Conservation (phyloP, 495 filamentous ascomycete species). For the Penicillium paradoxum region DNA sequence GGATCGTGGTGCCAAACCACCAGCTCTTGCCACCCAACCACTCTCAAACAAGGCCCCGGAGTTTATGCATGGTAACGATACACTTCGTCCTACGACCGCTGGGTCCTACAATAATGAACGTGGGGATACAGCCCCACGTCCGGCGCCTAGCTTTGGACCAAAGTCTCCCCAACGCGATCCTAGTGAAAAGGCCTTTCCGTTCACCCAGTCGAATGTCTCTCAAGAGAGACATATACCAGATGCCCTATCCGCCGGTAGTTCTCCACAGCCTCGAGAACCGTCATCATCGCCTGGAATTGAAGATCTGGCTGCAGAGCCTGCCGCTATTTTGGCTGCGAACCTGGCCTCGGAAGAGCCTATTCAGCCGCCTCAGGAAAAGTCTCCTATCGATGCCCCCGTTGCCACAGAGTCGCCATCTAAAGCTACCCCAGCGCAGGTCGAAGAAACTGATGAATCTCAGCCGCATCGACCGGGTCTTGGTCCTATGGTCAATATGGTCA, state of each 20-base stretch:
- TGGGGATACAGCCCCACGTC: constrained; percentile 17
- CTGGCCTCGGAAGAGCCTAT: background rate
- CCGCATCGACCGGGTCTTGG: constrained; percentile 71
- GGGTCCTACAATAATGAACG: constrained; percentile 23
- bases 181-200: constrained; percentile 12
- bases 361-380: background rate
- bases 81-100: constrained; percentile 29
- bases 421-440: constrained; percentile 19
- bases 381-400: background rate
- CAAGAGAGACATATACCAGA: constrained; percentile 11
- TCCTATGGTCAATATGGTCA: constrained; percentile 94
- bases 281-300: constrained; percentile 3
- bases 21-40: constrained; percentile 11
- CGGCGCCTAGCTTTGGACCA: constrained; percentile 21
- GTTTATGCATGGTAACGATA: constrained; percentile 27
- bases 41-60: constrained; percentile 19
- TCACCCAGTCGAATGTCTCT: constrained; percentile 11
- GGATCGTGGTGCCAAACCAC: constrained; percentile 14
- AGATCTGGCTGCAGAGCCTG: constrained; percentile 5
- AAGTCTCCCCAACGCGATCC: constrained; percentile 25
- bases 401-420: background rate
- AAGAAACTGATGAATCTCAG: constrained; percentile 40
- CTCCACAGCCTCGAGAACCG: background rate
- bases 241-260: background rate
- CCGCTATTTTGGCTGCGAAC: constrained; percentile 17